Evolutionary conservation across 2,329 filamentous ascomycete species (phyloP).

Genomic region (Fusarium tjaetaba): DNA sequence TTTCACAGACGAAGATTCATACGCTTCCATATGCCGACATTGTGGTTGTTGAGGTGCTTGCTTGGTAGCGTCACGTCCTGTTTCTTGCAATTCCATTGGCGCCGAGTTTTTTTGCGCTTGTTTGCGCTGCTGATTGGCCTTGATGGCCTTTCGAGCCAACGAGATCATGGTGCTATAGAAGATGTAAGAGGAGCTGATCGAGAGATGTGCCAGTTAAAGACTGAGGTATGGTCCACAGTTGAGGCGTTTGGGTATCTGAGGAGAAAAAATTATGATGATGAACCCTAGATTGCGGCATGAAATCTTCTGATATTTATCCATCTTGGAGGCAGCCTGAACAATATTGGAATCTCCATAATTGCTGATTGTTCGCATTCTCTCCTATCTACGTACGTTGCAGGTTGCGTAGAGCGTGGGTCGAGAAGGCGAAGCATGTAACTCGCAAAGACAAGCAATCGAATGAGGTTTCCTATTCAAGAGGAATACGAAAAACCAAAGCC

Average conservation of each 20-base stretch:
- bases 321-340: neutral
- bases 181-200: neutral
- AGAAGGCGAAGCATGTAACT: neutral
- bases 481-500: neutral
- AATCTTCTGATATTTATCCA: constrained; percentile 10
- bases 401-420: neutral
- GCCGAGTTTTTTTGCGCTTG: neutral
- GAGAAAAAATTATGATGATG: neutral
- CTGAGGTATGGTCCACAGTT: neutral
- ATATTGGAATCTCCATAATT: neutral
- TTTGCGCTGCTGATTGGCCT: constrained; percentile 5
- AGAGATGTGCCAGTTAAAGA: neutral
- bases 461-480: constrained; percentile 30
- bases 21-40: constrained; percentile 37
- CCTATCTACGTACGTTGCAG: neutral
- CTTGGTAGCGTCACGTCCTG: neutral
- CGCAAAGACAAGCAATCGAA: constrained; percentile 25
- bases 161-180: constrained; percentile 19
- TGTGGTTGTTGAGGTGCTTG: constrained; percentile 15
- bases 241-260: neutral
- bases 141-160: constrained; percentile 20
- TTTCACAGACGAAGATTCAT: constrained; percentile 14
- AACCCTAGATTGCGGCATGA: neutral
- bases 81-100: constrained; percentile 5
- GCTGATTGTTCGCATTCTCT: neutral